These are phyloP conservation scores for Cyamopsis tetragonoloba DNA, from an alignment of 306 rosid genomes.

Conservation along the genomic window DNA sequence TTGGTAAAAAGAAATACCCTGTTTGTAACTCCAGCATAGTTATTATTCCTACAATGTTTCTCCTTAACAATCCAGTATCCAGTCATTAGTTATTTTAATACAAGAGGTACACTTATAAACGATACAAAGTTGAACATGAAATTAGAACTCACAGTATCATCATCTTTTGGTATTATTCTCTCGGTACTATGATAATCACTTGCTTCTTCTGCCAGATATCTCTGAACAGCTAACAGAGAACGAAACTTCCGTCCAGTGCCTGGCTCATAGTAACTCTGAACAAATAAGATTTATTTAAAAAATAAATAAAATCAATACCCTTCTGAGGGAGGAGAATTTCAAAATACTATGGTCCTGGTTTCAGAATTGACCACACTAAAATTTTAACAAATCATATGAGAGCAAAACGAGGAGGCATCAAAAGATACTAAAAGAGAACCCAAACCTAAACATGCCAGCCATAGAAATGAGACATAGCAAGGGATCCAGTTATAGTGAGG, in stretches of 20 bases:
- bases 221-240: conserved; percentile 50
- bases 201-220: conserved; percentile 36
- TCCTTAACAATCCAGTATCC: conserved; percentile 40
- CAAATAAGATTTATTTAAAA: background rate
- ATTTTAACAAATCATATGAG: background rate
- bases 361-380: background rate
- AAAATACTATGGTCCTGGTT: background rate
- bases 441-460: background rate
- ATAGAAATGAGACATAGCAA: conserved; percentile 2
- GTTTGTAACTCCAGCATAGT: conserved; percentile 7
- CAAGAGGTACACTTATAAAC: background rate
- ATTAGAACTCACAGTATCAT: conserved; percentile 36
- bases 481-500: too few species aligned
- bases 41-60: conserved; percentile 19
- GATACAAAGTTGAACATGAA: background rate
- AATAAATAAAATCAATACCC: background rate
- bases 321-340: background rate
- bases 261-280: conserved; percentile 61
- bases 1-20: conserved; percentile 30
- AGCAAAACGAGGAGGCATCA: background rate
- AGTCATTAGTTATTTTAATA: conserved; percentile 37
- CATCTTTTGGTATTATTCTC: conserved; percentile 17
- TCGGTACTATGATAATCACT: background rate
- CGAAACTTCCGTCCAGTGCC: conserved; percentile 47
- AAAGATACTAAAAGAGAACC: background rate